Evolutionary conservation across 2,329 filamentous ascomycete species (phyloP), one percentile per base, ranked within the genome.

Genomic region (Ophiosphaerella herpotricha): DNA sequence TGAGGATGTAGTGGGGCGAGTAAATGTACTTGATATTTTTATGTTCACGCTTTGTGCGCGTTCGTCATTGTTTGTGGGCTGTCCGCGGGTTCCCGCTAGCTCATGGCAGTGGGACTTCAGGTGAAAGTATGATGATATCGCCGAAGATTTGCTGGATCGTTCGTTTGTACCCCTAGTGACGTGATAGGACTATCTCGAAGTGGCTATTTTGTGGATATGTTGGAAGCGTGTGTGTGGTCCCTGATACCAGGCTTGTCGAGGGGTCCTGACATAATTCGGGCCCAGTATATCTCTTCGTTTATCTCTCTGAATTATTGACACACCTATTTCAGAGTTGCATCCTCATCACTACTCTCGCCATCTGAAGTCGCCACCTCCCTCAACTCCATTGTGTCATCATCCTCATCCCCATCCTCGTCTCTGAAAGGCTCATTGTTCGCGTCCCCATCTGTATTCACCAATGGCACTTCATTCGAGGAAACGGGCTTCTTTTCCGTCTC

Each of bases 401-500:
- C 56, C 12, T 55, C 55, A 12, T 61, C 65, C 26, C 6, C 64
- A 14, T 39, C 46, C 7, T 55, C 46, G 39, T 80, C 79, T 16
- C 66, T 58, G 40, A 75, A 77, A 1, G 54, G 63, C 5, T 55
- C 54, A 2, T 46, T 52, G 23, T 61, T 56, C 18, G 49, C 54
- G 18, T 57, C 54, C 2, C 55, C 56, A 26, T 58, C 39, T 16
- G 39, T 23, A 37, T 62, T 55, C 32, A 66, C 37, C 41, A 68
- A 39, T 43, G 57, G 57, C 35, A 63, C 68, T 5, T 53, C 57
- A 2, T 57, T 61, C 2, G 55, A 56, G 5, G 54, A 57, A n/a
- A 50, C 57, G 18, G 45, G 60, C 24, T 72, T 66, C 52, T 68
- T 67, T 16, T 58, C 66, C 1, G 70, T 72, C 46, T 86, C 85